These are phyloP conservation scores for Kodamaea hsintzibuensis DNA, from an alignment of 805 yeast genomes.

Conservation along the genomic window DNA sequence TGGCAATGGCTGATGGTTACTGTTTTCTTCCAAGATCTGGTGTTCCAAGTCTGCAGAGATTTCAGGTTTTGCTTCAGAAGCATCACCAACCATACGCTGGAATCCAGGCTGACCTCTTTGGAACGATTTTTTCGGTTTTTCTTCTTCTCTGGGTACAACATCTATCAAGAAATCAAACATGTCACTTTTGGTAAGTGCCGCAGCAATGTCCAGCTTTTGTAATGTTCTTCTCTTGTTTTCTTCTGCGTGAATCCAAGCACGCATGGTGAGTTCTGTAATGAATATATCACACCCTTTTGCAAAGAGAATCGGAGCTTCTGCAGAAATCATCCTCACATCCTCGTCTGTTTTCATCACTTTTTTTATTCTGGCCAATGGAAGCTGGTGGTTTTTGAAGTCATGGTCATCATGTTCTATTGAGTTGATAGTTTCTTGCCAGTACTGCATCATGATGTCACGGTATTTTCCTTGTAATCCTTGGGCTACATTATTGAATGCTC, in stretches of 20 bases:
- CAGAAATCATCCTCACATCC: slow-evolving; percentile 95
- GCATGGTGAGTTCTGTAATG: slow-evolving; percentile 94
- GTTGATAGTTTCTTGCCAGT: slow-evolving; percentile 96
- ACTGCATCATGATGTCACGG: slow-evolving; percentile 87
- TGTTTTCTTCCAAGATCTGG: not conserved
- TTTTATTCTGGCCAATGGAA: slow-evolving; percentile 94
- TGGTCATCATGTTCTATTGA: slow-evolving; percentile 85
- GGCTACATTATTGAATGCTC: slow-evolving; percentile 85
- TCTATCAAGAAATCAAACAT: slow-evolving; percentile 98
- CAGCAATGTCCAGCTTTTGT: slow-evolving; percentile 92
- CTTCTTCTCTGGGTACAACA: slow-evolving; percentile 90
- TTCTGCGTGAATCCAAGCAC: slow-evolving; percentile 99
- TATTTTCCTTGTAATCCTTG: slow-evolving; percentile 84
- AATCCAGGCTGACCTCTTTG: not conserved
- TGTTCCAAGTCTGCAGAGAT: not conserved
- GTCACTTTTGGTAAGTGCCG: slow-evolving; percentile 90
- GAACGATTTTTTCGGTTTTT: slow-evolving; percentile 47
- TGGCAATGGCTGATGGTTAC: not conserved
- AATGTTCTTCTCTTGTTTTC: slow-evolving; percentile 92
- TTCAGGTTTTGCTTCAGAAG: not conserved
- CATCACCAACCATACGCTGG: slow-evolving; percentile 6
- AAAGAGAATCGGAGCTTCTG: slow-evolving; percentile 96
- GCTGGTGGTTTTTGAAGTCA: slow-evolving; percentile 89
- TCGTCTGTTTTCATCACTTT: slow-evolving; percentile 98
- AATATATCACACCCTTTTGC: slow-evolving; percentile 98